These are phyloP conservation scores for Oryza meridionalis DNA, from an alignment of 176 grass and related monocot genomes.

Conservation along the genomic window DNA sequence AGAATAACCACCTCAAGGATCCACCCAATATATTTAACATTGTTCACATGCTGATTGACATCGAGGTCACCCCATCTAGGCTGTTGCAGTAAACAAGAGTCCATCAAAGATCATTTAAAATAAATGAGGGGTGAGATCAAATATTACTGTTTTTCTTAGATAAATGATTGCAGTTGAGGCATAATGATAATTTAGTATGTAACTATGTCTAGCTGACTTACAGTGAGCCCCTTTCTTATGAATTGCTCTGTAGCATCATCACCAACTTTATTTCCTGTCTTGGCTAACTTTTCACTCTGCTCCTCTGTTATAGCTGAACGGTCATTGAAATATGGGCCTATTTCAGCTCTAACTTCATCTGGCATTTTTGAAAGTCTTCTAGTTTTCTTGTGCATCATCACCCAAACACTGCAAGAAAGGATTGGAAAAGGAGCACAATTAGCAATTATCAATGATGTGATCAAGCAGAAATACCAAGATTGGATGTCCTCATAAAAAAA, in stretches of 20 bases:
- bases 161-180: not conserved
- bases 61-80: conserved; percentile 96
- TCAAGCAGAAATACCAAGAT: not conserved
- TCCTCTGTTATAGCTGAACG: conserved; percentile 68
- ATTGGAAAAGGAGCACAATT: not conserved
- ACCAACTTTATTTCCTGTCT: conserved; percentile 56
- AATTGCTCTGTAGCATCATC: conserved; percentile 56
- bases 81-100: conserved; percentile 51
- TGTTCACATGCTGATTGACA: conserved; percentile 99
- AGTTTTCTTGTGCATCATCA: conserved; percentile 98
- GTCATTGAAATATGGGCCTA: conserved; percentile 76
- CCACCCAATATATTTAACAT: conserved; percentile 99
- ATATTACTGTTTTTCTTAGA: not conserved
- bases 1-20: conserved; percentile 84
- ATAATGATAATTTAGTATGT: not conserved
- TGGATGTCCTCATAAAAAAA: not conserved
- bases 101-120: conserved; percentile 19
- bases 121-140: not conserved
- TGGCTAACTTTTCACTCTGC: conserved; percentile 70
- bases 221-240: conserved; percentile 81
- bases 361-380: conserved; percentile 94
- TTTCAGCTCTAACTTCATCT: conserved; percentile 93
- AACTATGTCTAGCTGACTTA: conserved; percentile 47
- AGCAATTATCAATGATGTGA: not conserved
- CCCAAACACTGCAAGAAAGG: conserved; percentile 78